phyloP scores from a whole-genome alignment of 2,329 filamentous ascomycete genomes.

The Penicillium hesseltinei region DNA sequence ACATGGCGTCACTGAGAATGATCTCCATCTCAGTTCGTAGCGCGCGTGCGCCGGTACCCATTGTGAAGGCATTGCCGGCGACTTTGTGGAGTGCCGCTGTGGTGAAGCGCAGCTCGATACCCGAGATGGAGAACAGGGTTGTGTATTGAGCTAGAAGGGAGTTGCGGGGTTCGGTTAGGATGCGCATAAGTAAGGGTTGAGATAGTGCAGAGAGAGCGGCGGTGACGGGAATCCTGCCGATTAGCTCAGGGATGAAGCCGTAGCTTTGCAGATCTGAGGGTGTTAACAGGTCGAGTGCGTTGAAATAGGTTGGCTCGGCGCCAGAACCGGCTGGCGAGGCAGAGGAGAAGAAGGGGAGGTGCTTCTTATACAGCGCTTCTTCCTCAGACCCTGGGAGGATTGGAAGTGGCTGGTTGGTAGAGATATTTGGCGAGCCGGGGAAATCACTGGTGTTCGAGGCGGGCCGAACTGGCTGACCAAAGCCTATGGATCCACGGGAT shows the following conservation, averaged over 20 bases:
- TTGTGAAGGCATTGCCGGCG: conserved; percentile 65
- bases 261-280: conserved; percentile 77
- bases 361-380: conserved; percentile 58
- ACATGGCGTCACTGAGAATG: conserved; percentile 76
- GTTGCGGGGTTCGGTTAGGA: conserved; percentile 89
- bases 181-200: conserved; percentile 69
- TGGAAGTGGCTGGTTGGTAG: conserved; percentile 44
- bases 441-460: conserved; percentile 33
- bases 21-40: conserved; percentile 79
- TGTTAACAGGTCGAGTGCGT: conserved; percentile 68
- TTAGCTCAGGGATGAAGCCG: conserved; percentile 91
- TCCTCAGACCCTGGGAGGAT: conserved; percentile 64
- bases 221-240: conserved; percentile 89
- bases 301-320: conserved; percentile 51
- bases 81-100: conserved; percentile 76
- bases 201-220: conserved; percentile 78
- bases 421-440: conserved; percentile 22
- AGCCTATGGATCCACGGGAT: conserved; percentile 82
- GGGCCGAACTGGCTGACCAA: conserved; percentile 75
- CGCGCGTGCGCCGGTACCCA: conserved; percentile 76
- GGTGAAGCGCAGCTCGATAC: conserved; percentile 77
- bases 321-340: conserved; percentile 47
- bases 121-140: conserved; percentile 78
- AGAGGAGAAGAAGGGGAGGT: conserved; percentile 59
- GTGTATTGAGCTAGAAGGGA: conserved; percentile 85